Evolutionary conservation across 305 asterid species (phyloP).

Genomic region (Fraxinus paxiana): DNA sequence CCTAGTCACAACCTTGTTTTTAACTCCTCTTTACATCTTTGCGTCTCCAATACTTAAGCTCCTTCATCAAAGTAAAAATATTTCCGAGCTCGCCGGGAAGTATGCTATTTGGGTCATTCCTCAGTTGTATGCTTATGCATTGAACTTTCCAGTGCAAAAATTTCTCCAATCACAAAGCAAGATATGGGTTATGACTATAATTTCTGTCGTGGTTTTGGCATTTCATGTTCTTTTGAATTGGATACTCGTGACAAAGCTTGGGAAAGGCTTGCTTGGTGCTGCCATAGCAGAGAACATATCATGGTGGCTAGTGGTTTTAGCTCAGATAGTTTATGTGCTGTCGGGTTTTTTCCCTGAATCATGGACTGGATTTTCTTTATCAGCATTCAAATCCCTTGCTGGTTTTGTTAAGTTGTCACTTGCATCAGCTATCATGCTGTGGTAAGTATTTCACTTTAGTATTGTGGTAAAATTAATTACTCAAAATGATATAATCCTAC

Average conservation of each 20-base stretch:
- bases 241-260: conserved; percentile 49
- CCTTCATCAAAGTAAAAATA: conserved; percentile 41
- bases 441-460: conserved; percentile 40
- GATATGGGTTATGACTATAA: conserved; percentile 69
- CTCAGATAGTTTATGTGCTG: conserved; percentile 60
- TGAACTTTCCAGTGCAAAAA: conserved; percentile 75
- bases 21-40: conserved; percentile 66
- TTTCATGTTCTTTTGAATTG: conserved; percentile 62
- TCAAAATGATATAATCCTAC: neutral
- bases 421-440: conserved; percentile 76
- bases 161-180: conserved; percentile 81
- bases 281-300: conserved; percentile 74
- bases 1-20: conserved; percentile 38
- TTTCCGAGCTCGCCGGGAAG: conserved; percentile 60
- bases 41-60: conserved; percentile 47
- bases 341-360: conserved; percentile 60
- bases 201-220: conserved; percentile 43
- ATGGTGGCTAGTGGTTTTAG: conserved; percentile 70
- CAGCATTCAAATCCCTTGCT: conserved; percentile 54
- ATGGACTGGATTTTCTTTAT: conserved; percentile 69
- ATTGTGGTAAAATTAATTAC: neutral
- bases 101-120: conserved; percentile 68
- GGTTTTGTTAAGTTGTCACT: conserved; percentile 64
- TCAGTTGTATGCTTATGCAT: conserved; percentile 68
- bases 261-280: conserved; percentile 59